Evolutionary conservation across 164 flowering plant genomes (phyloP).

Genomic region (Cinnamomum micranthum): DNA sequence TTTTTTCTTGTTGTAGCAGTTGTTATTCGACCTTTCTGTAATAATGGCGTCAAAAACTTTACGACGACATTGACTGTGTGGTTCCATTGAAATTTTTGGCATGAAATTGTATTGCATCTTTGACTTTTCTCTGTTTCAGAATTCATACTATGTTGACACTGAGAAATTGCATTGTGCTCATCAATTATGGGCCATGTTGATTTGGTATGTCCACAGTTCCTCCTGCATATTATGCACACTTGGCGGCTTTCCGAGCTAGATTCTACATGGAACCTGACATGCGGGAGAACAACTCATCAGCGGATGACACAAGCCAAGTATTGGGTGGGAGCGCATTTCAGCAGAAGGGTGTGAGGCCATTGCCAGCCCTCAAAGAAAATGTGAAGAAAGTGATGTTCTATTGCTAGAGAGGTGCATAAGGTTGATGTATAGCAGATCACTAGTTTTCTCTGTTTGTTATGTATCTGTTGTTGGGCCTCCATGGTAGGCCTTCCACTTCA

Average conservation of each 20-base stretch:
- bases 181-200: neutral
- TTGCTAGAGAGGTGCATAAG: conserved; percentile 33
- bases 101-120: neutral
- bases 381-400: conserved; percentile 95
- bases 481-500: neutral
- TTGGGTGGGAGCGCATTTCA: conserved; percentile 20
- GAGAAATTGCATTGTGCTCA: neutral
- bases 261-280: conserved; percentile 86
- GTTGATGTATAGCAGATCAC: neutral
- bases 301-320: conserved; percentile 19
- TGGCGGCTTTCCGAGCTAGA: conserved; percentile 93
- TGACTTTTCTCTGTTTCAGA: neutral
- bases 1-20: no score
- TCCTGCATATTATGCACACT: conserved; percentile 93
- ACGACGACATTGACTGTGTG: no score
- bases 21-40: no score
- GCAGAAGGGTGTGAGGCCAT: conserved; percentile 40
- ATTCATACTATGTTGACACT: neutral
- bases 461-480: neutral
- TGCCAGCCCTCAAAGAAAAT: conserved; percentile 89
- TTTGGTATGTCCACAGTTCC: conserved; percentile 54
- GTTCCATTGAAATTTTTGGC: no score
- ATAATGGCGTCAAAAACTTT: no score
- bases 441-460: neutral
- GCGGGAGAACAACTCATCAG: conserved; percentile 48